phyloP scores from a whole-genome alignment of 1,284 basidiomycete species.

The Ustilago trichophora region DNA sequence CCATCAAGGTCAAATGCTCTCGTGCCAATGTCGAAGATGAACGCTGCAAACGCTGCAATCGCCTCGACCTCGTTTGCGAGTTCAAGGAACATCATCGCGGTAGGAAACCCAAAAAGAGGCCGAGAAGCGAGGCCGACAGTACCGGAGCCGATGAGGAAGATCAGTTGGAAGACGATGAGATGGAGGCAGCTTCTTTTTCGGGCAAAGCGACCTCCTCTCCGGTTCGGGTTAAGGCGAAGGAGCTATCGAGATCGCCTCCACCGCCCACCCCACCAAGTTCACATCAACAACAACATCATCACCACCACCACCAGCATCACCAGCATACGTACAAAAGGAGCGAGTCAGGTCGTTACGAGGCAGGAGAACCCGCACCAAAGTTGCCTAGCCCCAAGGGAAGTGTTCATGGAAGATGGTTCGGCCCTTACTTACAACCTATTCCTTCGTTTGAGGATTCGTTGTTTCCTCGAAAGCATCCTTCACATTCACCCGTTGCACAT shows the following conservation, averaged over 20 bases:
- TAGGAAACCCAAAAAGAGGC: slow-evolving; percentile 45
- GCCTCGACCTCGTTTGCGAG: slow-evolving; percentile 44
- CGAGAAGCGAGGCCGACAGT: slow-evolving; percentile 30
- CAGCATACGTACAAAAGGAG: slow-evolving; percentile 10
- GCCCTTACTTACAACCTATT: slow-evolving; percentile 38
- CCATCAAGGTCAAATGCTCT: slow-evolving; percentile 49
- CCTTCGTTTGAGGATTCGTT: slow-evolving; percentile 28
- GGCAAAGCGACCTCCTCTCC: slow-evolving; percentile 13
- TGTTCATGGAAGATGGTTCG: slow-evolving; percentile 43
- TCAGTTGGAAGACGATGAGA: slow-evolving; percentile 38
- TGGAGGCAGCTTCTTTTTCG: neutral
- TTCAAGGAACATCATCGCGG: slow-evolving; percentile 48
- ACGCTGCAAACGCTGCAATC: slow-evolving; percentile 46
- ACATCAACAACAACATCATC: slow-evolving; percentile 1
- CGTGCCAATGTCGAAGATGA: slow-evolving; percentile 33
- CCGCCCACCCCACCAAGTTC: too few relatives aligned
- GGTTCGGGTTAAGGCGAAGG: slow-evolving; percentile 5
- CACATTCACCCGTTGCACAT: slow-evolving; percentile 6
- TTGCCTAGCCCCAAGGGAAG: slow-evolving; percentile 39
- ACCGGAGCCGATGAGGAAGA: slow-evolving; percentile 33
- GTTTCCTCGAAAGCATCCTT: slow-evolving; percentile 18
- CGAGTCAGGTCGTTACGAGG: slow-evolving; percentile 14
- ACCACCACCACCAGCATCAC: too few relatives aligned
- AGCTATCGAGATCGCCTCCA: slow-evolving; percentile 21
- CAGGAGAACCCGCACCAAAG: slow-evolving; percentile 18